Evolutionary conservation across 2,329 filamentous ascomycete species (phyloP).

Genomic region (Ceratocystiopsis sp.): DNA sequence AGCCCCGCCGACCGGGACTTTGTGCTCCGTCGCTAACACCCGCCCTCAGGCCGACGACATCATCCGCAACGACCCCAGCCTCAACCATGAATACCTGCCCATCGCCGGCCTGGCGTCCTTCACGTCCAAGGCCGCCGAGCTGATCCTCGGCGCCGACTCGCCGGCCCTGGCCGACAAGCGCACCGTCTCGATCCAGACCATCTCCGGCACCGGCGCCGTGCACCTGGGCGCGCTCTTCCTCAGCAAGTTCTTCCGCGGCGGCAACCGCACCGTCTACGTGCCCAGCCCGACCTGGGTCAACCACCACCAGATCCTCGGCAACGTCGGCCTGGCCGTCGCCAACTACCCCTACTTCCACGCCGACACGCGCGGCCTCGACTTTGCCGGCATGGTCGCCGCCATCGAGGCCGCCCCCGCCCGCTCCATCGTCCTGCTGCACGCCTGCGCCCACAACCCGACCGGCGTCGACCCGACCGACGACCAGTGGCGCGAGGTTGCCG

Average conservation of each 20-base stretch:
- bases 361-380: constrained; percentile 78
- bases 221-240: constrained; percentile 92
- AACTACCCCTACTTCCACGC: constrained; percentile 85
- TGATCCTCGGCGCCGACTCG: constrained; percentile 68
- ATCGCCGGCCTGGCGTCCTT: constrained; percentile 79
- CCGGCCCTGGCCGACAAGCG: constrained; percentile 74
- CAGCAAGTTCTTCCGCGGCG: constrained; percentile 62
- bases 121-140: constrained; percentile 76
- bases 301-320: constrained; percentile 95
- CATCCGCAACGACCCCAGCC: constrained; percentile 69
- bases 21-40: neutral
- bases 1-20: too few relatives aligned
- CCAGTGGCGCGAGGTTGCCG: constrained; percentile 84
- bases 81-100: constrained; percentile 97
- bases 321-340: constrained; percentile 52
- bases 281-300: constrained; percentile 96
- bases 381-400: constrained; percentile 66
- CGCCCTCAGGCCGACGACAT: constrained; percentile 65
- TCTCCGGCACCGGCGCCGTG: constrained; percentile 91
- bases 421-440: constrained; percentile 81
- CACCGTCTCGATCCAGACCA: constrained; percentile 70
- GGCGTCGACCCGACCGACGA: constrained; percentile 87
- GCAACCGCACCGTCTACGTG: constrained; percentile 65
- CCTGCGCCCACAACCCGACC: constrained; percentile 95
- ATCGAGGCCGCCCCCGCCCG: constrained; percentile 55